Base-by-base conservation (phyloP, 2,329 filamentous ascomycete species). In the Trichoderma koningiopsis region DNA sequence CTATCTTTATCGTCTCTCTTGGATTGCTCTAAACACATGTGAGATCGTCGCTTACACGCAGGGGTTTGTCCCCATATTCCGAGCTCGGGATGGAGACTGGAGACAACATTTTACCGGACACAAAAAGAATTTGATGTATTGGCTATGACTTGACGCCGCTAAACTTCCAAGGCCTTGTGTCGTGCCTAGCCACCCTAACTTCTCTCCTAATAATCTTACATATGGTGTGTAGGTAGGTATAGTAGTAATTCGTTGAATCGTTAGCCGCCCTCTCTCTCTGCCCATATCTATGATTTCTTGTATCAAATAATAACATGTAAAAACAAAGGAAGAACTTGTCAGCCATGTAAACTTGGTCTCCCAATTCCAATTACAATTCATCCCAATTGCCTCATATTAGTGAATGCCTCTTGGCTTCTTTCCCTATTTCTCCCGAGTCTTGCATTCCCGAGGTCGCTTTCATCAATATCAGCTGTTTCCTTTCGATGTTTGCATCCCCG, bases 161-260 rank as follows among this genome's bases (percentile, higher is more conserved):
- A 40, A 58, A 29, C 13, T 66, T 31, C 55, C 49, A 24, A 52
- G 47, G 24, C 47, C 16, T 29, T 59, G 8, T 59, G 63, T 40
- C 27, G 40, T 37, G 59, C 55, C 61, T 67, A 67, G 40, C 49
- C 59, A 27, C 13, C 37, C 35, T 22, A 16, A 16, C 19, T 47
- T 13, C 2, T 27, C 33, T 16, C 52, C 37, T 29, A 58, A 33
- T 66, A 58, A 40, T 58, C 29, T 57, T 66, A 49, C 53, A 58
- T 22, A 22, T 49, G 37, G n/a, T 59, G 40, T 64, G 14, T 66
- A 66, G 14, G 33, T 35, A 35, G 33, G 33, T 35, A 33, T 33
- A 40, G 14, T 66, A 53, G 22, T 53, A 53, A 10, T 65, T 66
- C 63, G 40, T 66, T 16, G n/a, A 66, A 43, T 66, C 63, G 29